phyloP scores from a whole-genome alignment of 805 yeast species.

The Suhomyces kilbournensis region DNA sequence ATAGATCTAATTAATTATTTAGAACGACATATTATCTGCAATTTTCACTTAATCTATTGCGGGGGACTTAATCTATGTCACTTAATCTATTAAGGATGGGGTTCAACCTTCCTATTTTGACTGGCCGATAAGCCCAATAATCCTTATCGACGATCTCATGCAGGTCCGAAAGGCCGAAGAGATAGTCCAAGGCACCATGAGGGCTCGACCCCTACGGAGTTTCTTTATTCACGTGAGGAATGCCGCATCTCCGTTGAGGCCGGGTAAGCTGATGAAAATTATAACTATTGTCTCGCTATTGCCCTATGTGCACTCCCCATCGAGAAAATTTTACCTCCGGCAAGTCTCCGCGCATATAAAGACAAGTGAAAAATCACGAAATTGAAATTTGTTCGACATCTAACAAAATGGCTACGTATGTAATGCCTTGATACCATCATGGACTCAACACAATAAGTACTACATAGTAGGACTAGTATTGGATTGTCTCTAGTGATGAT shows the following conservation, averaged over 20 bases:
- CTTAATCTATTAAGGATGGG: neutral
- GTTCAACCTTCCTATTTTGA: neutral
- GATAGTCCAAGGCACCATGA: neutral
- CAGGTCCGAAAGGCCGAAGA: neutral
- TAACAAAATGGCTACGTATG: slow-evolving; percentile 35
- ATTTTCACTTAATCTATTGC: neutral
- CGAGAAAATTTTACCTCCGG: neutral
- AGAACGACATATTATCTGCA: neutral
- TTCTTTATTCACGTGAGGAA: neutral
- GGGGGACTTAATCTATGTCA: too few relatives aligned
- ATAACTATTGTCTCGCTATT: neutral
- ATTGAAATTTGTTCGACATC: neutral
- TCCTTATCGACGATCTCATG: neutral
- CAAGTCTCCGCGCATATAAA: neutral
- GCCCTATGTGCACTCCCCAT: neutral
- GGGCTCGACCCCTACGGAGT: neutral
- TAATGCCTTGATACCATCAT: slow-evolving; percentile 8
- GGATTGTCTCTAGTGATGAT: slow-evolving; percentile 2
- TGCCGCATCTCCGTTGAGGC: neutral
- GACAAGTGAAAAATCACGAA: neutral
- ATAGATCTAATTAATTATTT: neutral
- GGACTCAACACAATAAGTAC: slow-evolving; percentile 3
- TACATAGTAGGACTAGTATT: neutral
- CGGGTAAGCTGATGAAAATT: neutral
- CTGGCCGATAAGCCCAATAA: neutral